These are phyloP conservation scores for Vanrija sp. DNA, from an alignment of 1,284 basidiomycete species.

Conservation along the genomic window DNA sequence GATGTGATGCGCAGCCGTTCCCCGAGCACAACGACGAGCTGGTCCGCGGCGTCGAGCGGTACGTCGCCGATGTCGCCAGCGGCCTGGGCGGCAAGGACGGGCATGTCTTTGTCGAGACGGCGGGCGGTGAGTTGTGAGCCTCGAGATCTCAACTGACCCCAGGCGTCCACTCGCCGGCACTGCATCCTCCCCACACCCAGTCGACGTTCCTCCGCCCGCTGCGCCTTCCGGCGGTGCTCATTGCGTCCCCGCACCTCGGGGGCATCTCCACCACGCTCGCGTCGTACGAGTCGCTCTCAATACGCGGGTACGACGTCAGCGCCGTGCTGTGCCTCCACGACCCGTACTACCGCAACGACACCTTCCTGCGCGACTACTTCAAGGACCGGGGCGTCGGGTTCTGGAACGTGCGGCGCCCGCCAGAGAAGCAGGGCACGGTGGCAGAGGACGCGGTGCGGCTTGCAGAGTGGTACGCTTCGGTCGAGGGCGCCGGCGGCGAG, in stretches of 20 bases:
- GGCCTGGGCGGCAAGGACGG: constrained; percentile 35
- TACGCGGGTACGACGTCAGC: constrained; percentile 88
- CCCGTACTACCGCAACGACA: constrained; percentile 77
- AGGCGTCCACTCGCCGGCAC: constrained; percentile 91
- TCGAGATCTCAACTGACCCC: constrained; percentile 3
- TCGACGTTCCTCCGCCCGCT: constrained; percentile 76
- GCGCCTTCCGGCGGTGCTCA: constrained; percentile 78
- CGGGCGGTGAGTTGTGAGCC: constrained; percentile 66
- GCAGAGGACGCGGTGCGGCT: constrained; percentile 59
- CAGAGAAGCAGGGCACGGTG: constrained; percentile 55
- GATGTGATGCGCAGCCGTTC: constrained; percentile 26
- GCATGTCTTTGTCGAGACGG: constrained; percentile 86
- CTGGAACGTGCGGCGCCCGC: constrained; percentile 38
- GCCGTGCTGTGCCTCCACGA: constrained; percentile 85
- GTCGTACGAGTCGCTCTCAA: constrained; percentile 81
- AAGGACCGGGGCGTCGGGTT: constrained; percentile 55
- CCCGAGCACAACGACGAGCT: constrained; percentile 60
- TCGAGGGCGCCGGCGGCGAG: constrained; percentile 26
- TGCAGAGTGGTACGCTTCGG: constrained; percentile 63
- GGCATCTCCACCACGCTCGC: constrained; percentile 93
- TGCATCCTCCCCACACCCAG: constrained; percentile 77
- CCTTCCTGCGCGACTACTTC: constrained; percentile 78
- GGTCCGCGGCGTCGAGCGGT: constrained; percentile 61
- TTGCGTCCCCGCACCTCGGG: constrained; percentile 84
- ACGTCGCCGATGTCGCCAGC: constrained; percentile 58